Base-by-base conservation (phyloP, 2,329 filamentous ascomycete genomes). In the Monilinia polystroma region DNA sequence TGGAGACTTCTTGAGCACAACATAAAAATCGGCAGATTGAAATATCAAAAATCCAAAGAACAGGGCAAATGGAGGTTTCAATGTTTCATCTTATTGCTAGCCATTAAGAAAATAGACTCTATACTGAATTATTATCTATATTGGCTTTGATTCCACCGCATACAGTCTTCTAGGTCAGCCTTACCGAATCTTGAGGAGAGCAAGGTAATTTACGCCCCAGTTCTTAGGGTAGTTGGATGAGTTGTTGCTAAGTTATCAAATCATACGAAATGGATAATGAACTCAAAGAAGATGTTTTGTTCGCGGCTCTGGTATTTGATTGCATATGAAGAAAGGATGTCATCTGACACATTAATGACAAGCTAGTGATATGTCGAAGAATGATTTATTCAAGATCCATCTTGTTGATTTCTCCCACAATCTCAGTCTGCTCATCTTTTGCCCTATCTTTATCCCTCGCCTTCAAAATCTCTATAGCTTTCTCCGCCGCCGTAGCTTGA, bases 401-500 rank as follows among this genome's bases (percentile, higher is more conserved):
- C 26, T 45, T 45, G 14, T 62, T 47, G 20, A 8, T n/a, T 11
- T 1, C 10, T 14, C 38, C 38, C 38, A 14, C 12, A 51, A 32
- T 29, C 14, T 5, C 43, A 4, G 1, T 23, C 8, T 8, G 2
- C 23, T 4, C n/a, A 16, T 62, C 20, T 11, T 11, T 10, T 12
- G 7, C 26, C n/a, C 1, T 35, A 3, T 2, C 53, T 1, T 45
- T 38, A 4, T 2, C 56, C 45, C 58, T 54, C 14, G 8, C 65
- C 52, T 68, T 69, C 66, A 79, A 70, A 54, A 76, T 68, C 43
- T 62, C 66, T n/a, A 86, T 76, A 0, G 84, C 86, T 69, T 76
- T 72, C 53, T 83, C 80, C 0, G 87, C 87, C 18, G 85, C 87
- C 74, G 76, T 83, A 0, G 81, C 83, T 77, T 82, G 80, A 11